A percentile compares a stretch with the other conserved stretches of the same genome.
Evolutionary conservation across 495 filamentous ascomycete genomes (phyloP).

Genomic region (Penicillium egyptiacum): DNA sequence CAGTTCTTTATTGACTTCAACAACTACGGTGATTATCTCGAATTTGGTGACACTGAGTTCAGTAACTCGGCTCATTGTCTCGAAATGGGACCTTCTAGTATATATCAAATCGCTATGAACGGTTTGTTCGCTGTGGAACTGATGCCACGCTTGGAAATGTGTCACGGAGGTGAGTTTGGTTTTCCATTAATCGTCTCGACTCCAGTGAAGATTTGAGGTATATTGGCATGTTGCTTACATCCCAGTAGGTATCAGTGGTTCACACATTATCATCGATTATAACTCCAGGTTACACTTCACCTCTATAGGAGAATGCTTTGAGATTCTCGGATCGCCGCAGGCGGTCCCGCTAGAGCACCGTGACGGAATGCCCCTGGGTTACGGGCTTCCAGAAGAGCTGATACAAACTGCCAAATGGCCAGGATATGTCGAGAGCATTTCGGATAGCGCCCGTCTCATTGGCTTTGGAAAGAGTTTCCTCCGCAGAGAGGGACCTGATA

Average conservation of each 20-base stretch:
- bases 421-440: background rate
- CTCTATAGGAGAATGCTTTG: background rate
- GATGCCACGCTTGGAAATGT: background rate
- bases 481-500: background rate
- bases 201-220: background rate
- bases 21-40: background rate
- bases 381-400: background rate
- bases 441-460: background rate
- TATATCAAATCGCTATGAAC: background rate
- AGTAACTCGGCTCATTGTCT: background rate
- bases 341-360: background rate
- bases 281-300: no score
- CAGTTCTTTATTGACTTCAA: background rate
- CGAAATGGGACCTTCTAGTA: background rate
- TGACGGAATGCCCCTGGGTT: background rate
- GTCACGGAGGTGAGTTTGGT: background rate
- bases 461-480: background rate
- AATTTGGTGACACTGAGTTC: background rate
- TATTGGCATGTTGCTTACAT: background rate
- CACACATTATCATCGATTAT: no score
- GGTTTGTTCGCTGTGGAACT: background rate
- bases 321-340: background rate
- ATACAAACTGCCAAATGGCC: background rate
- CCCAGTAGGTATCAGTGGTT: background rate
- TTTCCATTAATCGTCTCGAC: background rate